phyloP scores from a whole-genome alignment of 208 protist species.

The Balamuthia mandrillaris region DNA sequence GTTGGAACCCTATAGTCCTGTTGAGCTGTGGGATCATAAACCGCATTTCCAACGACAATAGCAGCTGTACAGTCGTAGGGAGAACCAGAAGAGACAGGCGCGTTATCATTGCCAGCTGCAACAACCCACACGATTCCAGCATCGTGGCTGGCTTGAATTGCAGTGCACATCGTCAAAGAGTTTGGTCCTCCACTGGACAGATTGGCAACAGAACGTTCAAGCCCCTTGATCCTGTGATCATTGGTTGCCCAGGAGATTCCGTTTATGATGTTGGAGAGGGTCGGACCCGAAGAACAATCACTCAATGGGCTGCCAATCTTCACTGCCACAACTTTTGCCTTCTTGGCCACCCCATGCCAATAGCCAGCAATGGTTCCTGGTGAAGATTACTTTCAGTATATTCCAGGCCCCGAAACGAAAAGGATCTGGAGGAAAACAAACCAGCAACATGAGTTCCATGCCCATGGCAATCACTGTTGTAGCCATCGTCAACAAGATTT shows the following conservation, averaged over 20 bases:
- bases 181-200: constrained; percentile 42
- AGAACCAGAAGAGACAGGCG: no score
- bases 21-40: background rate
- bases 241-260: constrained; percentile 42
- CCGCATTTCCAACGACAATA: constrained; percentile 26
- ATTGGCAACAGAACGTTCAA: constrained; percentile 22
- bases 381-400: no score
- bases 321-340: constrained; percentile 8
- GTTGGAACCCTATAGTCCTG: background rate
- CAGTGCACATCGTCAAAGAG: background rate
- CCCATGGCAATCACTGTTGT: constrained; percentile 39
- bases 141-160: constrained; percentile 22
- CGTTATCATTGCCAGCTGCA: constrained; percentile 40
- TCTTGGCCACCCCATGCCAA: background rate
- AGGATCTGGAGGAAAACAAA: no score
- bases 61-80: no score
- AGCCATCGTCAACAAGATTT: constrained; percentile 16
- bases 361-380: background rate
- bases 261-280: no score
- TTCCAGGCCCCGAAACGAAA: no score
- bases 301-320: no score
- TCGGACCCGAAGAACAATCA: no score
- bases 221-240: background rate
- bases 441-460: constrained; percentile 49
- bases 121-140: constrained; percentile 43